These are phyloP conservation scores for Camelina neglecta DNA, from an alignment of 345 rosid species.

Conservation along the genomic window DNA sequence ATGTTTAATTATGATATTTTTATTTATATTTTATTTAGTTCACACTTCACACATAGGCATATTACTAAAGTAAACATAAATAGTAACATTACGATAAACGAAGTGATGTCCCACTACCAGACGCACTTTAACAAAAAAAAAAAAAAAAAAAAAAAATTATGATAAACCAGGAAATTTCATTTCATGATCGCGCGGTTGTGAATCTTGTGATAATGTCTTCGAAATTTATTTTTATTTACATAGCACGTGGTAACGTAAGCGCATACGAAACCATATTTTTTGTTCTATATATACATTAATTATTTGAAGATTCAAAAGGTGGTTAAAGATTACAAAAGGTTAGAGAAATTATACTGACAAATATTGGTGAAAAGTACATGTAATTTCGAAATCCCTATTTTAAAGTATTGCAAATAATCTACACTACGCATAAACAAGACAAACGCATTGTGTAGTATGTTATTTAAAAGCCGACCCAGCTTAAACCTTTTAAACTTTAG, in stretches of 20 bases:
- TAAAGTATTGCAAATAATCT: no score
- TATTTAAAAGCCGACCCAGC: neutral
- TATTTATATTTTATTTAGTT: neutral
- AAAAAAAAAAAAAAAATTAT: neutral
- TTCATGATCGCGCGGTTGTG: neutral
- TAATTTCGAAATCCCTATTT: neutral
- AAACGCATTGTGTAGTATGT: neutral
- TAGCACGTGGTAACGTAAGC: neutral
- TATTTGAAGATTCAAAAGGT: neutral
- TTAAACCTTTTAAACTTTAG: neutral
- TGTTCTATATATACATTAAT: neutral
- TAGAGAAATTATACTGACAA: neutral
- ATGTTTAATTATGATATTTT: neutral
- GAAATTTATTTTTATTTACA: slow-evolving; percentile 4
- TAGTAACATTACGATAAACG: neutral
- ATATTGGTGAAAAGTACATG: neutral
- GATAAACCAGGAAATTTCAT: neutral
- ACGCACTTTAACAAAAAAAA: no score
- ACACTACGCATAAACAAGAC: no score
- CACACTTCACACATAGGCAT: neutral
- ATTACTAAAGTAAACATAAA: neutral
- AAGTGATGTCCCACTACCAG: no score
- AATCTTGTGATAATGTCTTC: neutral
- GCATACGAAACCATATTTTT: neutral
- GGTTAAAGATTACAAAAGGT: neutral